These are phyloP conservation scores for Phytophthora parvispora DNA, from an alignment of 352 stramenopile species.

Conservation along the genomic window DNA sequence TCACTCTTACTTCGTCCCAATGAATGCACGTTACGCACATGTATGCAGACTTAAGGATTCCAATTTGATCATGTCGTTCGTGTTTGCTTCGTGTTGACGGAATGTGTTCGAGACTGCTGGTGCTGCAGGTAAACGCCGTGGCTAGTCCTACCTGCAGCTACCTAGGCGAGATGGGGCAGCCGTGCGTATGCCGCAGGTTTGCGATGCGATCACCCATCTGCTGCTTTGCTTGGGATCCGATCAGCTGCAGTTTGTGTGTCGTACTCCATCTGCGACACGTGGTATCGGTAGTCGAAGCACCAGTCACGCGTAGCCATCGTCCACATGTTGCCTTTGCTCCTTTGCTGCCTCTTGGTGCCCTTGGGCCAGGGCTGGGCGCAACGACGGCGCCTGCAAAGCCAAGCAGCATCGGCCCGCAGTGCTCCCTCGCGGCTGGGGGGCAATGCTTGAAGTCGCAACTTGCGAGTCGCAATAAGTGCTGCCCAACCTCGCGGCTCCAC, in stretches of 20 bases:
- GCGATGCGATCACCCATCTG: not conserved
- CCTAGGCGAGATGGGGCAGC: not conserved
- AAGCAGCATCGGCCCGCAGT: conserved; percentile 7
- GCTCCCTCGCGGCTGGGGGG: conserved; percentile 2
- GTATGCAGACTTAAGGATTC: not conserved
- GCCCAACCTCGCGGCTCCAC: too few species aligned
- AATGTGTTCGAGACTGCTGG: not conserved
- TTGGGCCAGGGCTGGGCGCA: not conserved
- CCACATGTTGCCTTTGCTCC: too few species aligned
- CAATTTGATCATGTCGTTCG: not conserved
- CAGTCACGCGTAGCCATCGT: not conserved
- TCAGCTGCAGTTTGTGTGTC: not conserved
- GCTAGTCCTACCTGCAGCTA: not conserved
- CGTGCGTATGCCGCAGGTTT: not conserved
- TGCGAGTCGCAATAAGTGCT: too few species aligned
- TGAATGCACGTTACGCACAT: not conserved
- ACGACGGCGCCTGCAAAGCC: conserved; percentile 10
- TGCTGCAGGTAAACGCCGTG: not conserved
- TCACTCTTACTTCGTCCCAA: not conserved
- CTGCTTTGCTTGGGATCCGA: not conserved
- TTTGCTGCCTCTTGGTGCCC: too few species aligned
- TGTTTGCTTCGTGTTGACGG: not conserved
- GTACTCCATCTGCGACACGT: not conserved
- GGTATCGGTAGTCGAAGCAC: conserved; percentile 1
- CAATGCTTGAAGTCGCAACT: too few species aligned